phyloP scores from a whole-genome alignment of 2,329 filamentous ascomycete genomes.

The Laburnicola sp. region DNA sequence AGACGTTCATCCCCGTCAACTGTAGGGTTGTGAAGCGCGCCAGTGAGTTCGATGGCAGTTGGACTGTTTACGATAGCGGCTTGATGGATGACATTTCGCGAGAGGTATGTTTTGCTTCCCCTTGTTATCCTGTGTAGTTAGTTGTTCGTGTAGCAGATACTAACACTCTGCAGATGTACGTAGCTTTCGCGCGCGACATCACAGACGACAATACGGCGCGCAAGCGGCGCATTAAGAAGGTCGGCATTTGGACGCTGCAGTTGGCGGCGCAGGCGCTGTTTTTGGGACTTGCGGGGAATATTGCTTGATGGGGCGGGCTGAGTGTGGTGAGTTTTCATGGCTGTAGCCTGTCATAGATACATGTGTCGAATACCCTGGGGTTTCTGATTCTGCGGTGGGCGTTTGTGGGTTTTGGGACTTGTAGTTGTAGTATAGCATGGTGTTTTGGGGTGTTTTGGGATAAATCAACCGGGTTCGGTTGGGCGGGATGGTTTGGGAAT shows the following conservation, averaged over 20 bases:
- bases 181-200: conserved; percentile 89
- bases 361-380: neutral
- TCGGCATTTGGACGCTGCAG: conserved; percentile 93
- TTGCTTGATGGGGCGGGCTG: conserved; percentile 48
- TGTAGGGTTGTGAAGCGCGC: conserved; percentile 91
- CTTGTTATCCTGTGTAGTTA: neutral
- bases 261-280: conserved; percentile 91
- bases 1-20: conserved; percentile 92
- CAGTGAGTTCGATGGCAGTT: conserved; percentile 89
- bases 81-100: conserved; percentile 91
- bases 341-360: neutral
- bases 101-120: conserved; percentile 57
- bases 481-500: neutral
- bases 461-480: neutral
- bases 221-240: conserved; percentile 86
- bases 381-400: neutral
- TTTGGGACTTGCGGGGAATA: conserved; percentile 88
- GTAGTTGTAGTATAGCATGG: neutral
- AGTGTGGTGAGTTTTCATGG: neutral
- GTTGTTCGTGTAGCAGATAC: too few relatives aligned
- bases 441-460: neutral
- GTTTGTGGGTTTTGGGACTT: neutral
- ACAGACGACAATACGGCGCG: conserved; percentile 87
- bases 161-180: conserved; percentile 66
- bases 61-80: conserved; percentile 92